Evolutionary conservation across 2,329 filamentous ascomycete genomes (phyloP), one percentile per base, ranked within the genome.

Genomic region (Apiospora hydei): DNA sequence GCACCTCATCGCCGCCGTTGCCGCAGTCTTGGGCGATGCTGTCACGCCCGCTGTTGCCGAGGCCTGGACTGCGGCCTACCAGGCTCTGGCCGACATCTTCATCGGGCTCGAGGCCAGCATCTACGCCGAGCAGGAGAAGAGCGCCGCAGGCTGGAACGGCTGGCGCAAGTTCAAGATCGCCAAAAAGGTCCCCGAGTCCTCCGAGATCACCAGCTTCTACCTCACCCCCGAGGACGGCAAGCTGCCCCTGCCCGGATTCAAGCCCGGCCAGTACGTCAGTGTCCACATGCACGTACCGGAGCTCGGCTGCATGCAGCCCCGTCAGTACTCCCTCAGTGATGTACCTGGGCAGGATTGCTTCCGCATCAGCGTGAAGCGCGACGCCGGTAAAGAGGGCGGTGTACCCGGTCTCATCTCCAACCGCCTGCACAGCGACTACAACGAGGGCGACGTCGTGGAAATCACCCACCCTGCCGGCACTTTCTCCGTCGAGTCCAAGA

Each of bases 301-400:
- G 67, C 85, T 92, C 30, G 88, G 88, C n/a, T 86, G 91, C 75
- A 82, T 86, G 72, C 94, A 96, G 81, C 89, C 90, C 72, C 84
- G 93, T 71, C 93, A 96, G 84, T 96, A 94, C 84, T 93, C 90
- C 67, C 85, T 96, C 71, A 92, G 89, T 77, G 90, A 93, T 76
- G 85, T 83, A 2, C 85, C 86, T 4, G 75, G 75, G 34, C 76
- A 86, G 10, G 83, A 84, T 21, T 88, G 90, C 81, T 94, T 94
- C 82, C 89, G 93, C 71, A 90, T 96, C 82, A 93, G 89, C 75
- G 90, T 96, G 73, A 95, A 95, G 86, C 88, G 85, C 72, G 92
- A 89, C 74, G 80, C 82, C 43, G 84, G 84, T 68, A 74, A 77
- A 70, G 76, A 78, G 41, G 78, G 80, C 24, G 81, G 77, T 70